Conservation (phyloP, 1,284 basidiomycete species). For the Polyporus tsugae region DNA sequence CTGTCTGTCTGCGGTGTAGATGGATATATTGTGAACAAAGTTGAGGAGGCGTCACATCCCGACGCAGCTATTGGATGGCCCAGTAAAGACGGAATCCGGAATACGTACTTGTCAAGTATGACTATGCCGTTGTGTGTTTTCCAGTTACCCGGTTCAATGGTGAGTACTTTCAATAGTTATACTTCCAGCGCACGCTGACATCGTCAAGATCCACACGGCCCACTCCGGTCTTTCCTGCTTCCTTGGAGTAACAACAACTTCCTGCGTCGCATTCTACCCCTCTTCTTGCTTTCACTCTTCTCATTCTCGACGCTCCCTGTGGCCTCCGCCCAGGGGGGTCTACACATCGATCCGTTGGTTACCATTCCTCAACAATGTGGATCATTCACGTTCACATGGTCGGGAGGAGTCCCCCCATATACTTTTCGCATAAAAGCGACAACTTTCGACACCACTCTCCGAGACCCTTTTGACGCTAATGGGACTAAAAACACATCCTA, state of each 20-base stretch:
- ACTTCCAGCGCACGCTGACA: neutral
- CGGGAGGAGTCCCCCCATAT: neutral
- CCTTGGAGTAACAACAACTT: neutral
- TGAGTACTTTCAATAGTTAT: neutral
- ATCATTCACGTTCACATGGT: neutral
- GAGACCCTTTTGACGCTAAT: neutral
- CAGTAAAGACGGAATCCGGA: neutral
- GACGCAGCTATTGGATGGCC: no score
- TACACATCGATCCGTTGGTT: neutral
- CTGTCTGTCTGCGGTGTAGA: no score
- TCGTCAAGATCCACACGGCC: neutral
- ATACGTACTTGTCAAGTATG: neutral
- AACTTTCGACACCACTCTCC: neutral
- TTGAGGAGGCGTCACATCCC: no score
- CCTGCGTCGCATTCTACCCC: neutral
- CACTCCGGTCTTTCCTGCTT: neutral
- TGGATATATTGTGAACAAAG: no score
- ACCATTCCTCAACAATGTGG: neutral
- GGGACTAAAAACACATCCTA: neutral
- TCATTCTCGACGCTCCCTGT: neutral
- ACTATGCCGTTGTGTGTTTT: neutral
- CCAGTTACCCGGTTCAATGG: neutral
- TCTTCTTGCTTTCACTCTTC: neutral
- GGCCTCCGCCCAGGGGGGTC: neutral
- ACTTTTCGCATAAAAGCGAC: neutral